Evolutionary conservation across 2,329 filamentous ascomycete genomes (phyloP), one percentile per base, ranked within the genome.

Genomic region (Aspergillus sp.): DNA sequence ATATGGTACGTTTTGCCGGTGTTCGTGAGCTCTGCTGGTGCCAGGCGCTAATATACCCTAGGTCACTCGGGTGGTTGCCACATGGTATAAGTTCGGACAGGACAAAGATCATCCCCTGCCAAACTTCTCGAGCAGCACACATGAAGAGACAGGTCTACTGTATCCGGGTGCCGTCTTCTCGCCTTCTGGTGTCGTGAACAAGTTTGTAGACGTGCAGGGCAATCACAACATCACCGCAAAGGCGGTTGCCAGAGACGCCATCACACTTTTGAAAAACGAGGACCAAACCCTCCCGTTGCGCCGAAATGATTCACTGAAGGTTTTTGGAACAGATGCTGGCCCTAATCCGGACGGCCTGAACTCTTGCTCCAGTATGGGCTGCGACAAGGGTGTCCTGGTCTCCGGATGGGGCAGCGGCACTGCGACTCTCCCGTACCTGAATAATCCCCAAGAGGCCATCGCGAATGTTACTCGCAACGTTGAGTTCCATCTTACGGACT

Each of bases 391-490:
- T 5, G 82, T 82, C 0, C 70, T 89, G 2, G 85, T 80, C 35
- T 87, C 89, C 81, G 81, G 80, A 7, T 91, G 87, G 86, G 87
- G 87, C 3, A 86, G 82, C 3, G 87, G 87, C 46, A 83, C 80
- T 1, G 73, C 85, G 5, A 79, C 84, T 48, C 86, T 86, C 63
- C 84, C 86, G 0, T 88, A 84, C 59, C 71, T 88, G 32, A 72
- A 83, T 52, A 78, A 85, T 1, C 83, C 82, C 0, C 80, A 88
- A 44, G 76, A 80, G 10, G 86, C 84, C 0, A 77, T 91, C 19
- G 80, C 81, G 56, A 71, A 73, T 10, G 77, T 81, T 57, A 82
- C 84, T 3, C 57, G 80, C 34, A 68, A 75, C 26, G 83, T 86
- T 32, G 75, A 77, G 19, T 82, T 82, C 56, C 79, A 80, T 57